Evolutionary conservation across 2,329 filamentous ascomycete species (phyloP), one percentile per base, ranked within the genome.

Genomic region (Penicillium hordei): DNA sequence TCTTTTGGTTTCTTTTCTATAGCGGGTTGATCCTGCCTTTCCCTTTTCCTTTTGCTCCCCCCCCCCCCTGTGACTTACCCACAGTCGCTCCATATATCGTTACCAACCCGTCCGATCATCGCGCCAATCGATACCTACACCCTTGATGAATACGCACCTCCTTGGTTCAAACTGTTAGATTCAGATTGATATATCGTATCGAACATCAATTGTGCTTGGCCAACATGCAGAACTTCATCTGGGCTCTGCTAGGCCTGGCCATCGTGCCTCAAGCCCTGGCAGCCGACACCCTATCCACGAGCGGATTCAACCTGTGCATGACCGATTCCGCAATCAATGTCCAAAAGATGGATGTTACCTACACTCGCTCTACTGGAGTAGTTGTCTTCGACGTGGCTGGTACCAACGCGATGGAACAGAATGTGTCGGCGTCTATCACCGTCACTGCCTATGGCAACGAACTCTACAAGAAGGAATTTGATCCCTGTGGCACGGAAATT

Each of bases 341-440:
- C 53, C 81, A 91, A 64, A 86, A 83, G 66, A 80, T 95, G 61
- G 80, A 93, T 67, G 88, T 97, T 59, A 79, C 84, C 66, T 97
- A 95, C 78, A 85, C 96, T 79, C 87, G 88, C 63, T 81, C 83
- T 58, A 86, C 87, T 59, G 87, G 89, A 71, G 83, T 83, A 48
- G 83, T 97, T 60, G 84, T 79, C 4, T 97, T 97, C 75, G 87
- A 97, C 72, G 84, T 97, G 23, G 85, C 87, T 34, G 94, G 93
- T 60, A 86, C 83, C 59, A 97, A 90, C 72, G 76, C 77, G 53
- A 84, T 84, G 71, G 75, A 83, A 65, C 91, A 94, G 73, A 93
- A 96, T 65, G 91, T 97, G 59, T 89, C 83, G 55, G 93, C 91
- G 15, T 79, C 78, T 17, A 80, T 97, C 58, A 82, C 85, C 23